A percentile compares a stretch with the other conserved stretches of the same genome.
phyloP scores from a whole-genome alignment of 805 yeast genomes.

The Suhomyces sp. region DNA sequence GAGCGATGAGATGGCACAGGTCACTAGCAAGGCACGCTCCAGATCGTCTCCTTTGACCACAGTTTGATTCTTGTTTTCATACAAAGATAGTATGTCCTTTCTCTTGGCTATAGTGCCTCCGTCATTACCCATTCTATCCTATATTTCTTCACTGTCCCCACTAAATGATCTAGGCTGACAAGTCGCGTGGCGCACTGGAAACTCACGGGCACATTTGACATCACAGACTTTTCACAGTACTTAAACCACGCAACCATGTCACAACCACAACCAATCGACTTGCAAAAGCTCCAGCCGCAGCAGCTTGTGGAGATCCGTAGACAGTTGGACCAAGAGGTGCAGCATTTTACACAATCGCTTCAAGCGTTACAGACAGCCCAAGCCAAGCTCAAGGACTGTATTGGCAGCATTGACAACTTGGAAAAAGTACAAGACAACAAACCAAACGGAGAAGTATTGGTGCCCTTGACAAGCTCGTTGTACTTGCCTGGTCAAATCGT shows the following conservation, averaged over 20 bases:
- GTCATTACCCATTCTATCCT: slow-evolving; percentile 43
- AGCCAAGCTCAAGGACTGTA: slow-evolving; percentile 77
- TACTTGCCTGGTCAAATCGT: slow-evolving; percentile 83
- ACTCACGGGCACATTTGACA: background rate
- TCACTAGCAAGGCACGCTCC: slow-evolving; percentile 35
- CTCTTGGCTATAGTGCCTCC: slow-evolving; percentile 72
- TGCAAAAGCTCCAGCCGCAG: slow-evolving; percentile 71
- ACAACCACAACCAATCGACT: slow-evolving; percentile 36
- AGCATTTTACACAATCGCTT: slow-evolving; percentile 79
- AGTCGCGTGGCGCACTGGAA: background rate
- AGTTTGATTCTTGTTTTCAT: slow-evolving; percentile 14
- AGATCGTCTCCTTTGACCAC: slow-evolving; percentile 14
- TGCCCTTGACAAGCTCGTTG: slow-evolving; percentile 85
- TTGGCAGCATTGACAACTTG: slow-evolving; percentile 61
- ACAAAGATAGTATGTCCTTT: slow-evolving; percentile 43
- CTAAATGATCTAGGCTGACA: background rate
- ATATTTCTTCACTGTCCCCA: background rate
- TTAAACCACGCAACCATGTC: background rate
- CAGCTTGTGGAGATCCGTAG: slow-evolving; percentile 82
- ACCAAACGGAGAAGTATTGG: slow-evolving; percentile 51
- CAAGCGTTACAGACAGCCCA: slow-evolving; percentile 83
- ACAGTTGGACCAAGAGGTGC: slow-evolving; percentile 79
- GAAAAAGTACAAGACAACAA: slow-evolving; percentile 20
- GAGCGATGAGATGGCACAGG: slow-evolving; percentile 48
- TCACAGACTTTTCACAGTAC: background rate